Evolutionary conservation across 768 basidiomycete genomes (phyloP).

Genomic region (Boletus rufocinnamomeus): DNA sequence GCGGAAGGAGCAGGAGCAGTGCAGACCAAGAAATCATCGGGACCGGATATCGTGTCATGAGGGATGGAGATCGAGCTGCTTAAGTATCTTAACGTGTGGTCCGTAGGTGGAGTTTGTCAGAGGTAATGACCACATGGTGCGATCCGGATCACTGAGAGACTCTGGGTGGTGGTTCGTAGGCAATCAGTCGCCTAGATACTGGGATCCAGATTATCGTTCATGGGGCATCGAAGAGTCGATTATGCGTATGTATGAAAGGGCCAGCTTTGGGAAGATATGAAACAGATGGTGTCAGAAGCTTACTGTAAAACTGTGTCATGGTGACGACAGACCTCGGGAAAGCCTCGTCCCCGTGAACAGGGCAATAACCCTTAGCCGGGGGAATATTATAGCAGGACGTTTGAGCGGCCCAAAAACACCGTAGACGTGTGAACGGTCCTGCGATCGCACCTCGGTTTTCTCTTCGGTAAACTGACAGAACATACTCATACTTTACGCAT

Average conservation of each 20-base stretch:
- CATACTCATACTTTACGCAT: background rate
- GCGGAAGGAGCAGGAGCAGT: constrained; percentile 23
- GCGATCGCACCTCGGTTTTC: background rate
- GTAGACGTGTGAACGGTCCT: background rate
- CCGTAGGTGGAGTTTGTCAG: background rate
- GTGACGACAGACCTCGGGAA: background rate
- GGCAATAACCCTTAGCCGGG: background rate
- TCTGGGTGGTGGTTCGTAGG: background rate
- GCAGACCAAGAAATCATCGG: constrained; percentile 15
- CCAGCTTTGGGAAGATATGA: background rate
- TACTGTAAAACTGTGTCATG: background rate
- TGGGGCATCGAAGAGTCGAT: background rate
- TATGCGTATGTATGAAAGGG: background rate
- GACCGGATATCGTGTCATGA: background rate
- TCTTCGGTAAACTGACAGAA: background rate
- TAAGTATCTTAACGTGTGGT: constrained; percentile 16
- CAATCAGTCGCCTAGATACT: constrained; percentile 5
- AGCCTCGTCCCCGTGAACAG: background rate
- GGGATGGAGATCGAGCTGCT: background rate
- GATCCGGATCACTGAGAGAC: background rate
- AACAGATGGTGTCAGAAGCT: constrained; percentile 5
- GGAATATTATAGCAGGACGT: no score
- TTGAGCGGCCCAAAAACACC: background rate
- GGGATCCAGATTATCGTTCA: background rate
- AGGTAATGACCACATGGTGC: background rate